Base-by-base conservation (phyloP, 768 basidiomycete genomes). In the Psilocybe sp. region DNA sequence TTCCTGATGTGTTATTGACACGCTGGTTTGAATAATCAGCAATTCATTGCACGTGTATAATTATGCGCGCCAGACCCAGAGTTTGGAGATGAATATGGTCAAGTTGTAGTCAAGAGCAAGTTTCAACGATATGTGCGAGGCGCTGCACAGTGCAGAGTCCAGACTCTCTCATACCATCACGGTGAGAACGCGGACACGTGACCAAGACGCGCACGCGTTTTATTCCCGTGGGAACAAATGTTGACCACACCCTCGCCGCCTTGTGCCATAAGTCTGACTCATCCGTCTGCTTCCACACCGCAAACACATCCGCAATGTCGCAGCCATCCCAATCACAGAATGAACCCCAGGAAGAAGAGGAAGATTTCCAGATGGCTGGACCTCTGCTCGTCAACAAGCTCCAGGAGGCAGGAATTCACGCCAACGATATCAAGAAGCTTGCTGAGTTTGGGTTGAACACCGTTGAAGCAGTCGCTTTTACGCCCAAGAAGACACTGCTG, bases 391-490 rank as follows among this genome's bases (percentile, higher is more conserved):
- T 97, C 49, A 73, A 72, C 60, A 97, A 96, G 66, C 75, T 84
- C 32, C 80, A 94, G 71, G 94, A 96, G 72, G 84, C 84, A 14
- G 96, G 96, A 7, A 90, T 98, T 55, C 84, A 87, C 41, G 67
- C 85, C 23, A 89, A 92, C 59, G 97, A 98, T 63, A 86, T 95
- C 73, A 92, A 95, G 81, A 98, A 98, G 67, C 85, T 99, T 41
- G 68, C 82, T 11, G 95, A 97, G 44, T 92, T 90, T 28, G 97
- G 97, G 11, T 79, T 90, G 52, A 82, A 96, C 66, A 98, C 97
- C 2, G 84, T 99, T 55, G 97, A 99, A 65, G 82, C 92, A 13
- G 92, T 98, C 44, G 95, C 93, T 32, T 98, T 94, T 64, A 98
- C 95, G 0, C 92, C 96, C 12, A 97, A 98, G 80, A 98, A 98